Base-by-base conservation (phyloP, 352 stramenopile genomes). In the Phytophthora constricta region DNA sequence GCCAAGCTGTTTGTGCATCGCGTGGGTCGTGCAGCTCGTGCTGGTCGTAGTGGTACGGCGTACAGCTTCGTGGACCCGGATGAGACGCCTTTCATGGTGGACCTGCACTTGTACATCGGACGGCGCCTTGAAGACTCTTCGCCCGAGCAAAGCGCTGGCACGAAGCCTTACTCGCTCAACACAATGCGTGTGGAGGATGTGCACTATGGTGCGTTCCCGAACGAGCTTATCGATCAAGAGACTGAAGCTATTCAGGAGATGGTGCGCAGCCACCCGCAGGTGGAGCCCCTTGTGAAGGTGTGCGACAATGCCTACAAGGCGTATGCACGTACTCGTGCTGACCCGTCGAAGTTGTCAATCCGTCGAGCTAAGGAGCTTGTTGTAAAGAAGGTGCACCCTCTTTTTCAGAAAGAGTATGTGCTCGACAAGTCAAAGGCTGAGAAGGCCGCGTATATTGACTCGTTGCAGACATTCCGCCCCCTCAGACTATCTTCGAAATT, bases 41-140 rank as follows among this genome's bases (percentile, higher is more conserved):
- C 98, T n/a, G 96, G 97, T 20, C 86, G 96, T 33, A 97, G 89
- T 60, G 97, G 97, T 68, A 97, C 92, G 43, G 98, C 97, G 27
- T 99, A 98, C 75, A 98, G 83, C 72, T 90, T 99, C 66, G 96
- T 99, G 14, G 97, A 99, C 64, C 96, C 96, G 19, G 97, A 99
- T 61, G 98, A 99, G 73, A 77, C 98, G 49, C 95, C 98, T 13
- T 99, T 99, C 79, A 98, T 99, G 93, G 90, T 99, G 22, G 98
- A 99, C 74, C 65, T 99, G 33, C 92, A 98, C 72, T 61, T 98
- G 42, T 99, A 99, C 78, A 89, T 99, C 34, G 96, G 95, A 41
- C 89, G 90, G 2, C 86, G 86, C 17, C 75, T 94, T 25, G 86
- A 90, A 23, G 86, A 93, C 62, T 93, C 86, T 25, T 87, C 79